A percentile compares a stretch with the other conserved stretches of the same genome.
phyloP scores from a whole-genome alignment of 2,329 filamentous ascomycete genomes.

The Gnomoniopsis smithogilvyi region DNA sequence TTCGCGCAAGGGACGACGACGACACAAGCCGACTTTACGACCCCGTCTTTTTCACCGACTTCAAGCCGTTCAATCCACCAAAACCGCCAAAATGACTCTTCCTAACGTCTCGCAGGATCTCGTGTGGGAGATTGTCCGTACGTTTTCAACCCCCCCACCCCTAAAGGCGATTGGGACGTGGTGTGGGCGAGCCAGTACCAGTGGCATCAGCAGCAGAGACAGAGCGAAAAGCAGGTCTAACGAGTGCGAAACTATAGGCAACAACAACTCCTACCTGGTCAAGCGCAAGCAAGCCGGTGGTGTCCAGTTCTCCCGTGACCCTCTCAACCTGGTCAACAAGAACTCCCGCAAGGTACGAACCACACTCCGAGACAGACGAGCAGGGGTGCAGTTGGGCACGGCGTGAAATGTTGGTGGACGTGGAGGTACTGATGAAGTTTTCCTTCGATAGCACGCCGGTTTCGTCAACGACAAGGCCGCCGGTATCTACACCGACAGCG shows the following conservation, averaged over 20 bases:
- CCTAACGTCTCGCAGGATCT: slow-evolving; percentile 85
- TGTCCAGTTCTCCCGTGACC: slow-evolving; percentile 89
- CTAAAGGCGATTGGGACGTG: neutral
- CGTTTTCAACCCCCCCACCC: slow-evolving; percentile 40
- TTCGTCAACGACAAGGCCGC: slow-evolving; percentile 94
- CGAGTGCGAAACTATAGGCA: slow-evolving; percentile 55
- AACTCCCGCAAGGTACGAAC: slow-evolving; percentile 79
- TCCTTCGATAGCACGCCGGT: slow-evolving; percentile 68
- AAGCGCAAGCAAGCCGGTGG: slow-evolving; percentile 81
- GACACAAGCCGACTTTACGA: slow-evolving; percentile 17
- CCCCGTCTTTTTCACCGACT: slow-evolving; percentile 15
- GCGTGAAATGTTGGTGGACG: neutral
- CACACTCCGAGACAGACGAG: neutral
- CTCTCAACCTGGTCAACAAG: slow-evolving; percentile 89
- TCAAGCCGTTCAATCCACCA: slow-evolving; percentile 7
- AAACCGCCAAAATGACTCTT: slow-evolving; percentile 53
- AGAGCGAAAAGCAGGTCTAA: slow-evolving; percentile 13
- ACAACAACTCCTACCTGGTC: slow-evolving; percentile 86
- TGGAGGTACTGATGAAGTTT: slow-evolving; percentile 31
- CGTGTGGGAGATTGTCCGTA: slow-evolving; percentile 94
- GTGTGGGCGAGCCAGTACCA: neutral
- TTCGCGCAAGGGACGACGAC: slow-evolving; percentile 8
- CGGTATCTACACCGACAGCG: slow-evolving; percentile 70
- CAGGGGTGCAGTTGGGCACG: neutral
- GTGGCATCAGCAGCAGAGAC: neutral